These are phyloP conservation scores for Pestalotiopsis sp. DNA, from an alignment of 2,329 filamentous ascomycete species.

Conservation along the genomic window DNA sequence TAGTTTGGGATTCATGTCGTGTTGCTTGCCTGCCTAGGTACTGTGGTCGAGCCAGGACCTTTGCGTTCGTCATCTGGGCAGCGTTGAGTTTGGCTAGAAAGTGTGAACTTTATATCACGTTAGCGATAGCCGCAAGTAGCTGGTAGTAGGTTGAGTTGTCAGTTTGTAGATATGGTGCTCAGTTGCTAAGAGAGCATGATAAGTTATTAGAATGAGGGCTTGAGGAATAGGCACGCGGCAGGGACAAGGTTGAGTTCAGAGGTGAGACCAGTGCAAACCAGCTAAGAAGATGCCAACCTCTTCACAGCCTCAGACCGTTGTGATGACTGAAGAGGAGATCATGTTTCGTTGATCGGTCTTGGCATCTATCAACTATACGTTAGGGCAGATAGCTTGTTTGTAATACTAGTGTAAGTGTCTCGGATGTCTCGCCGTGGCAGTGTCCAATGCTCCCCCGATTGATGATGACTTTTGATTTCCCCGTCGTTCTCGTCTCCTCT, in stretches of 20 bases:
- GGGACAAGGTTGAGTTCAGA: neutral
- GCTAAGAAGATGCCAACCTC: constrained; percentile 6
- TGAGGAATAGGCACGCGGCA: neutral
- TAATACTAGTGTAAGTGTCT: neutral
- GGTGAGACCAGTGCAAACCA: neutral
- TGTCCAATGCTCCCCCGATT: neutral
- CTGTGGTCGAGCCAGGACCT: neutral
- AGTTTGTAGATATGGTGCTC: too few species aligned
- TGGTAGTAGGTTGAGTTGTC: too few species aligned
- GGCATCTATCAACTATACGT: neutral
- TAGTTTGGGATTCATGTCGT: neutral
- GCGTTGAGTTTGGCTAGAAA: neutral
- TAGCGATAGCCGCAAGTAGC: neutral
- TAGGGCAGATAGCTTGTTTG: neutral
- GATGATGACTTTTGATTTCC: neutral
- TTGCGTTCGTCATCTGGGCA: neutral
- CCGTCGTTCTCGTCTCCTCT: neutral
- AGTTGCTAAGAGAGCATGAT: too few species aligned
- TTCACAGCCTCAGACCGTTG: neutral
- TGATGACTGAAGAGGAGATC: neutral
- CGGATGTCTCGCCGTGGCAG: neutral
- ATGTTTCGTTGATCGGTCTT: neutral
- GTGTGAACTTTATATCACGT: neutral
- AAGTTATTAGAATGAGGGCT: neutral
- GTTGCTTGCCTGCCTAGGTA: neutral